phyloP scores from a whole-genome alignment of 106 monocot genomes.

The Apostasia ramifera region DNA sequence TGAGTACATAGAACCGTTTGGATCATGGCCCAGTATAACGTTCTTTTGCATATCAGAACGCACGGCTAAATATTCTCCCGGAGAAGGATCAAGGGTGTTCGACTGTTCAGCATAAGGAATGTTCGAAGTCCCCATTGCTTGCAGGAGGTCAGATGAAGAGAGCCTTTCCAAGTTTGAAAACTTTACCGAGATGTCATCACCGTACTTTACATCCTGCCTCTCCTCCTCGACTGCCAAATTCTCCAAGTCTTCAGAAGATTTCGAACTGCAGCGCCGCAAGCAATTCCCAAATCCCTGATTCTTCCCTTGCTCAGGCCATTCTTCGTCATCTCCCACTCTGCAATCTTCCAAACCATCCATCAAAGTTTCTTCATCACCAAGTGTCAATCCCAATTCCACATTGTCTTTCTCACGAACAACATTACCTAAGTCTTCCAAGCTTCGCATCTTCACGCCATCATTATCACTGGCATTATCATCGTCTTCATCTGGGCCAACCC shows the following conservation, averaged over 20 bases:
- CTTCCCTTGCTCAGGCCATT: constrained; percentile 13
- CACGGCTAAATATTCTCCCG: constrained; percentile 32
- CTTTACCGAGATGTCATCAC: constrained; percentile 31
- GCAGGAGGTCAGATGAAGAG: constrained; percentile 60
- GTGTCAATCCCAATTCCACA: constrained; percentile 4
- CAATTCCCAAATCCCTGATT: constrained; percentile 14
- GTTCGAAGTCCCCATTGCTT: constrained; percentile 34
- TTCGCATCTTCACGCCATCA: background rate
- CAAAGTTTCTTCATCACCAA: constrained; percentile 17
- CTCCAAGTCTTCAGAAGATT: constrained; percentile 25
- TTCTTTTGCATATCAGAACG: constrained; percentile 22
- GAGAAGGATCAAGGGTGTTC: constrained; percentile 32
- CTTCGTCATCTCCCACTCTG: constrained; percentile 13
- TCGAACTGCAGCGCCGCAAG: constrained; percentile 23
- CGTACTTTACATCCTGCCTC: constrained; percentile 24
- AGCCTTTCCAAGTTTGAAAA: constrained; percentile 44
- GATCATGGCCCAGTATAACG: constrained; percentile 7
- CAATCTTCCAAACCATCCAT: constrained; percentile 15
- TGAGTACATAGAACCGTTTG: constrained; percentile 12
- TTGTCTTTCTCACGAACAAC: constrained; percentile 1
- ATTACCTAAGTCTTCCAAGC: constrained; percentile 4
- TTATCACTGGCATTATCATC: background rate
- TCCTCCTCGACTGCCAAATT: constrained; percentile 28
- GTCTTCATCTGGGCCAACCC: background rate
- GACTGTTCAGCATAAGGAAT: constrained; percentile 26